Evolutionary conservation across 805 yeast species (phyloP).

Genomic region (Yamadazyma phyllophila): DNA sequence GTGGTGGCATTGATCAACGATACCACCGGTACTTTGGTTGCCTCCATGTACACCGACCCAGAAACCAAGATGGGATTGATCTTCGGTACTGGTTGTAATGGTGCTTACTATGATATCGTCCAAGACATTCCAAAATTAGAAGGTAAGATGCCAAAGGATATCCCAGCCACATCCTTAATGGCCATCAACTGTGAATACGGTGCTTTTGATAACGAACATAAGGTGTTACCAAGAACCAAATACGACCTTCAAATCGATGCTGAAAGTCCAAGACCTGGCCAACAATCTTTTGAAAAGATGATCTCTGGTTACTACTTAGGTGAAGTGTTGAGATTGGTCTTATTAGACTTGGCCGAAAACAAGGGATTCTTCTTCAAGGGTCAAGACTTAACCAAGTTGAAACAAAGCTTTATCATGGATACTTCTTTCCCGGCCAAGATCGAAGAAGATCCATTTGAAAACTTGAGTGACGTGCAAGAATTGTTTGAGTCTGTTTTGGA

Average conservation of each 20-base stretch:
- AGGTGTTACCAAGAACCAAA: slow-evolving; percentile 81
- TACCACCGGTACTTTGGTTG: slow-evolving; percentile 95
- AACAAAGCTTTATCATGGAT: slow-evolving; percentile 72
- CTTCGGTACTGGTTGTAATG: slow-evolving; percentile 97
- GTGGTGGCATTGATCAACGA: slow-evolving; percentile 94
- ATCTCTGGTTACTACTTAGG: slow-evolving; percentile 96
- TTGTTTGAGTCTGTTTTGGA: slow-evolving; percentile 59
- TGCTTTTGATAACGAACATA: slow-evolving; percentile 90
- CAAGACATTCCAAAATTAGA: slow-evolving; percentile 76
- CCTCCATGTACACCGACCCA: slow-evolving; percentile 88
- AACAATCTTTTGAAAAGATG: slow-evolving; percentile 96
- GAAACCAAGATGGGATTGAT: slow-evolving; percentile 91
- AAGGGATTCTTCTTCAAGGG: slow-evolving; percentile 61
- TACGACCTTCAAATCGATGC: slow-evolving; percentile 79
- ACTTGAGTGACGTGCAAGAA: slow-evolving; percentile 70
- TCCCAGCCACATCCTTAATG: slow-evolving; percentile 67
- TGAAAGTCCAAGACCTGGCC: slow-evolving; percentile 93
- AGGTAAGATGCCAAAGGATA: slow-evolving; percentile 65
- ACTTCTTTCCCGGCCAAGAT: slow-evolving; percentile 84
- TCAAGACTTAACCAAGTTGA: slow-evolving; percentile 66
- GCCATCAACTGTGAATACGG: slow-evolving; percentile 99
- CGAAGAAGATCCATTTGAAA: slow-evolving; percentile 87
- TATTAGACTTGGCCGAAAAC: slow-evolving; percentile 66
- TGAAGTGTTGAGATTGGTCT: slow-evolving; percentile 78
- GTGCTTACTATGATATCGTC: slow-evolving; percentile 86